Percentiles rank a stretch among this genome's conserved stretches.
These are phyloP conservation scores for Penicillium corylophilum DNA, from an alignment of 2,329 filamentous ascomycete genomes.

Conservation along the genomic window DNA sequence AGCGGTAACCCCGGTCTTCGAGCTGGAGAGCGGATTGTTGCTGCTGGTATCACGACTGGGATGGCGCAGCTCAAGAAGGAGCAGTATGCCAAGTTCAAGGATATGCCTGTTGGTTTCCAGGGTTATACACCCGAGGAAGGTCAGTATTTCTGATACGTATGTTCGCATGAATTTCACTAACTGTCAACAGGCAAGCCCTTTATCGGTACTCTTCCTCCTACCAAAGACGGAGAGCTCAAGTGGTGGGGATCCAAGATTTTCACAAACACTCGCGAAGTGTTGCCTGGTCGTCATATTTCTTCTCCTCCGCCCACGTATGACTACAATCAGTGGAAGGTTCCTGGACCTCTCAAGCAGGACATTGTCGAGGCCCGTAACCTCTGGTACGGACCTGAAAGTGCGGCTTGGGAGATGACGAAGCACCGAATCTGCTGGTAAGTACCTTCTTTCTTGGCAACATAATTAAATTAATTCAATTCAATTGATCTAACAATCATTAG, in stretches of 20 bases:
- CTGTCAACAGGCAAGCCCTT: constrained; percentile 49
- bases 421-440: constrained; percentile 67
- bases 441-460: not conserved
- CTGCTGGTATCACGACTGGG: constrained; percentile 48
- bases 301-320: constrained; percentile 54
- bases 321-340: constrained; percentile 64
- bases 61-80: constrained; percentile 48
- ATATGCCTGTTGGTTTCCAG: constrained; percentile 49
- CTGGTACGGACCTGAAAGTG: constrained; percentile 60
- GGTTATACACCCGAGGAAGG: constrained; percentile 42
- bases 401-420: constrained; percentile 59
- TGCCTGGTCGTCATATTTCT: constrained; percentile 57
- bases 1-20: constrained; percentile 44
- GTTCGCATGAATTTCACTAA: constrained; percentile 12
- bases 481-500: constrained; percentile 36
- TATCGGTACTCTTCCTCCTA: constrained; percentile 59
- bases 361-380: constrained; percentile 57
- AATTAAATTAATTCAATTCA: not conserved
- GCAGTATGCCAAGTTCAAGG: constrained; percentile 37
- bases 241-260: constrained; percentile 65
- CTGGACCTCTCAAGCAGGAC: constrained; percentile 57
- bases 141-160: constrained; percentile 10
- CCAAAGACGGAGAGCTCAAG: constrained; percentile 48
- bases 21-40: constrained; percentile 51
- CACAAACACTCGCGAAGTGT: constrained; percentile 53